Base-by-base conservation (phyloP, 495 filamentous ascomycete genomes). In the Pyrenopolyporus hunteri region DNA sequence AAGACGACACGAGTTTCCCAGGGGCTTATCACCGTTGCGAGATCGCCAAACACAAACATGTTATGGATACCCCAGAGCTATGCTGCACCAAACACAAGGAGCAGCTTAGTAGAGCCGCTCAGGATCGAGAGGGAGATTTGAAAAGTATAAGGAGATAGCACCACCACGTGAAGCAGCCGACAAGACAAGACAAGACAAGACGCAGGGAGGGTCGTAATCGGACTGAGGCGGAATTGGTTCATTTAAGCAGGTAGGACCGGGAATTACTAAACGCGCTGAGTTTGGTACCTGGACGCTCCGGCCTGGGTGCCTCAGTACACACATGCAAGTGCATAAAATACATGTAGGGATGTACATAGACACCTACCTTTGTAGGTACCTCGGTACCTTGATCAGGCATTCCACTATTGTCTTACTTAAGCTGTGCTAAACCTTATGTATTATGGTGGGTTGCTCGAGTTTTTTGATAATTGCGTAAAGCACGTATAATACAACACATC, bases 41-140 rank as follows among this genome's bases (percentile, higher is more conserved):
- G 29, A 25, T 57, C 37, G 53, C 63, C 52, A 57, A 61, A 66
- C 40, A 39, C 57, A 49, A 61, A 40, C 63, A 61, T 57, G 22
- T 51, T 61, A 57, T 13, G 40, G 25, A 49, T 25, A 23, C 40
- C 26, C 39, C 8, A 23, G 36, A 58, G 31, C 16, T 1, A 44
- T 50, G 33, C 43, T 59, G 62, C 32, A 55, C 28, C 54, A 36
- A 39, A 58, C 31, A 13, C 48, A 45, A 55, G 29, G 42, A 48
- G 31, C 10, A 39, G 39, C 20, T 36, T 37, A 32, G 23, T 25
- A 44, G 17, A 36, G 29, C 19, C 22, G 25, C 20, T 33, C 60
- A 5, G 39, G 35, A 26, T 29, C 7, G 28, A 54, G 32, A 33
- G 46, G 17, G 39, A 45, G 36, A 22, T 45, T 14, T 42, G 29